Conservation (phyloP, 371 early-diverging fungal species). For the Mortierella polycephala region DNA sequence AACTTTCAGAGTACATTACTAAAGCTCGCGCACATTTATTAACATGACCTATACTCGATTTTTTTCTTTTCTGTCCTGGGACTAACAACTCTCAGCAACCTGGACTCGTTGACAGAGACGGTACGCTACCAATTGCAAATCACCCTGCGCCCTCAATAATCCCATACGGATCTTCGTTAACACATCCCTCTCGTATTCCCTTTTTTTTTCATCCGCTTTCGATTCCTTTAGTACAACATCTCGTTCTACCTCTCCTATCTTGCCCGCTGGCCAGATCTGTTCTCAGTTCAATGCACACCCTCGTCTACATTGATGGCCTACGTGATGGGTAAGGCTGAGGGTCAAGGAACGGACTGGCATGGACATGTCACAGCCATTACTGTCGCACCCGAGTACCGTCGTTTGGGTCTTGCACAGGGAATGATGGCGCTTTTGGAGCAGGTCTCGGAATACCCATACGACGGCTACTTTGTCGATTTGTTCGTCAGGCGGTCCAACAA, state of each 20-base stretch:
- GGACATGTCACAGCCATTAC: conserved; percentile 99
- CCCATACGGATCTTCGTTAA: not conserved
- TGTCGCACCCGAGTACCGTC: conserved; percentile 95
- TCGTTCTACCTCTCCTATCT: conserved; percentile 94
- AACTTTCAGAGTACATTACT: too few relatives aligned
- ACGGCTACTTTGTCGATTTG: conserved; percentile 97
- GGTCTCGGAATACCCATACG: conserved; percentile 91
- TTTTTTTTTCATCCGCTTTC: not conserved
- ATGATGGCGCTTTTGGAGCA: conserved; percentile 94
- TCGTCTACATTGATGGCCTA: conserved; percentile 86
- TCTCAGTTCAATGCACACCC: conserved; percentile 84
- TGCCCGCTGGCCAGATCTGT: conserved; percentile 95
- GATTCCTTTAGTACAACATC: conserved; percentile 81
- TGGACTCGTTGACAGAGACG: conserved; percentile 90
- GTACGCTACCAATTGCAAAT: conserved; percentile 56
- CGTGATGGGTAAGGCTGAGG: conserved; percentile 98
- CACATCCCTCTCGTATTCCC: not conserved
- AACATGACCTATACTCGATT: conserved; percentile 1
- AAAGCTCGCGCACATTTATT: not conserved
- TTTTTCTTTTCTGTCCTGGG: not conserved
- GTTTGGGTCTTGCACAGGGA: conserved; percentile 89
- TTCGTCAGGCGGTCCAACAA: conserved; percentile 97
- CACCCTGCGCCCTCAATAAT: not conserved
- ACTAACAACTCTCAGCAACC: conserved; percentile 64
- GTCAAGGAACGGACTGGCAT: conserved; percentile 92